A percentile compares a stretch with the other conserved stretches of the same genome.
phyloP scores from a whole-genome alignment of 129 eudicot species.

The Chrysanthemum makinoi region DNA sequence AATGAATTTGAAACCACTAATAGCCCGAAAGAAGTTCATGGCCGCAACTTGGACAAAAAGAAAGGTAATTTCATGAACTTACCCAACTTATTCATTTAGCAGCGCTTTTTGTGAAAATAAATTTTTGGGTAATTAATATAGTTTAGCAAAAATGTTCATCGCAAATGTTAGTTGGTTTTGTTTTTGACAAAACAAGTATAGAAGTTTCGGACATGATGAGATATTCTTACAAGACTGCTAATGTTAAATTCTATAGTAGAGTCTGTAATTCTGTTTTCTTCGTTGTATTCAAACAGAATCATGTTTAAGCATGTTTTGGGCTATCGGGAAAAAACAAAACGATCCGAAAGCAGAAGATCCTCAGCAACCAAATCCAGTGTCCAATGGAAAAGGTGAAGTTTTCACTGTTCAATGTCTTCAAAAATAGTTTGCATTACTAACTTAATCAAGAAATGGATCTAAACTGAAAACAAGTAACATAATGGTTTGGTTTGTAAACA shows the following conservation, averaged over 20 bases:
- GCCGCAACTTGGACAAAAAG: neutral
- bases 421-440: too few species aligned
- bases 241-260: neutral
- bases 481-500: too few species aligned
- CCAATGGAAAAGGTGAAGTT: neutral
- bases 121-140: too few species aligned
- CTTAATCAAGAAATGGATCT: too few species aligned
- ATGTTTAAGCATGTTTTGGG: conserved; percentile 33
- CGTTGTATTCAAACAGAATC: conserved; percentile 10
- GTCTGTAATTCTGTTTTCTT: neutral
- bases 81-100: too few species aligned
- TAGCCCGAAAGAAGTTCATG: conserved; percentile 1
- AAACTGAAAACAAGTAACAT: too few species aligned
- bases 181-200: neutral
- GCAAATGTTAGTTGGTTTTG: neutral
- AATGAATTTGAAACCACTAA: neutral
- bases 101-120: neutral
- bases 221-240: neutral
- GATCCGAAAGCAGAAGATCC: conserved; percentile 4
- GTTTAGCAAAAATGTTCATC: neutral
- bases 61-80: conserved; percentile 12
- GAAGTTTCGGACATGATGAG: conserved; percentile 2
- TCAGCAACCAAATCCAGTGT: neutral
- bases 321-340: conserved; percentile 3
- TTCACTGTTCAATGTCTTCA: neutral